phyloP scores from a whole-genome alignment of 805 yeast species.

The Metschnikowia cubensis region DNA sequence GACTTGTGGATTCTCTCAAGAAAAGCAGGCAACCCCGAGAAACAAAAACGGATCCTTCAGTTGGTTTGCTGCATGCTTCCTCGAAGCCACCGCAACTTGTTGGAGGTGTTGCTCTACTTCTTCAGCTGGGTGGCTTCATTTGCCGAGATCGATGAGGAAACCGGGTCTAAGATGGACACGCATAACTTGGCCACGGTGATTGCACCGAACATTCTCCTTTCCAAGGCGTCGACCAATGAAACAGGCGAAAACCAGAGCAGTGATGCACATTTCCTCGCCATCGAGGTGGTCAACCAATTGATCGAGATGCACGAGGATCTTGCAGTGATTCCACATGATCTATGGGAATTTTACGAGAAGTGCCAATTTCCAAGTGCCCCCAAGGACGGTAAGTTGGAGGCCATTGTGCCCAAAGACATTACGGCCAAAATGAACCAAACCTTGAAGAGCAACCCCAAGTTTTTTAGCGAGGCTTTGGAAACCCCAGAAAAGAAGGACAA shows the following conservation, averaged over 20 bases:
- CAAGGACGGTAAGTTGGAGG: slow-evolving; percentile 14
- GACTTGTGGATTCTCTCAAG: slow-evolving; percentile 76
- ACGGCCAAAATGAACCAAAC: slow-evolving; percentile 30
- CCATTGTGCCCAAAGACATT: slow-evolving; percentile 34
- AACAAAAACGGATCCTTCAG: slow-evolving; percentile 53
- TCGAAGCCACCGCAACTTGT: slow-evolving; percentile 70
- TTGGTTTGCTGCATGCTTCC: slow-evolving; percentile 77
- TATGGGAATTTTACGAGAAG: slow-evolving; percentile 47
- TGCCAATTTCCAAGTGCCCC: slow-evolving; percentile 33
- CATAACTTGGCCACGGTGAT: slow-evolving; percentile 94
- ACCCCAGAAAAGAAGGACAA: not conserved
- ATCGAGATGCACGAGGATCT: slow-evolving; percentile 79
- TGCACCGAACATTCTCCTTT: slow-evolving; percentile 83
- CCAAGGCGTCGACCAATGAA: slow-evolving; percentile 39
- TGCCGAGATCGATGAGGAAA: slow-evolving; percentile 85
- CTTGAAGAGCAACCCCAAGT: slow-evolving; percentile 29
- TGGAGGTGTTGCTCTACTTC: slow-evolving; percentile 82
- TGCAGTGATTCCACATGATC: slow-evolving; percentile 67
- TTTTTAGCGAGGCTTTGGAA: slow-evolving; percentile 18
- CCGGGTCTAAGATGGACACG: slow-evolving; percentile 88
- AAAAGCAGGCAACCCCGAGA: slow-evolving; percentile 40
- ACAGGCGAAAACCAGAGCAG: slow-evolving; percentile 36
- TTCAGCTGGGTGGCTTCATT: slow-evolving; percentile 95
- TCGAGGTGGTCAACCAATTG: slow-evolving; percentile 82
- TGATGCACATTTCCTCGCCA: slow-evolving; percentile 80